Evolutionary conservation across 176 grass and related monocot species (phyloP), one percentile per base, ranked within the genome.

Genomic region (Cenchrus purpureus): DNA sequence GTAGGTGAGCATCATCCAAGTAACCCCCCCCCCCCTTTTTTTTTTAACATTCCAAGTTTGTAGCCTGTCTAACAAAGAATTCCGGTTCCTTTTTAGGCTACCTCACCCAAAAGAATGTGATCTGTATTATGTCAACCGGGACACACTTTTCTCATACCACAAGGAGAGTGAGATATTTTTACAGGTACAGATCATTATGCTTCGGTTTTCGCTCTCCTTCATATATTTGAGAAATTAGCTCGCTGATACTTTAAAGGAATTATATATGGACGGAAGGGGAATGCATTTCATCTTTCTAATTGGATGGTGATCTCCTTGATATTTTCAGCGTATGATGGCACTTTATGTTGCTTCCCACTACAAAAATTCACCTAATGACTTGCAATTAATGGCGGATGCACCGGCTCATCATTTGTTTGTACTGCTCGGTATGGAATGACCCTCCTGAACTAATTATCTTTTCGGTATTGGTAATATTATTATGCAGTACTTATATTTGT

Each of bases 291-390:
- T 72, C 49, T 61, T 72, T n/a, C 31, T 74, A 49, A 67, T 50
- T 86, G 7, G 31, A 76, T 86, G 65, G 2, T 20, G 72, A 37
- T 86, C n/a, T 80, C 79, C 48, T 79, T 85, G 61, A 85, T 78
- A 77, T 86, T 87, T 87, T 88, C 89, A 98, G 97, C 81, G 97
- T 72, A 98, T 98, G 97, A 98, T 98, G 97, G 83, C 97, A 73
- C 93, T 98, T 85, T 98, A 98, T 89, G 91, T 98, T 88, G 93
- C 97, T 84, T 98, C 96, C 55, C 96, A 98, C 53, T 98, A 98
- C 81, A 98, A 98, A 90, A 98, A 95, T 87, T 98, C 97, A 62
- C 97, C 97, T 20, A 95, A 95, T 98, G 97, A 98, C 80, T 89
- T 98, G 78, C 97, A 98, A 89, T 73, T 98, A 87, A 98, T 98